Conservation (phyloP, 2,329 filamentous ascomycete genomes). For the Pezicula carpinea region DNA sequence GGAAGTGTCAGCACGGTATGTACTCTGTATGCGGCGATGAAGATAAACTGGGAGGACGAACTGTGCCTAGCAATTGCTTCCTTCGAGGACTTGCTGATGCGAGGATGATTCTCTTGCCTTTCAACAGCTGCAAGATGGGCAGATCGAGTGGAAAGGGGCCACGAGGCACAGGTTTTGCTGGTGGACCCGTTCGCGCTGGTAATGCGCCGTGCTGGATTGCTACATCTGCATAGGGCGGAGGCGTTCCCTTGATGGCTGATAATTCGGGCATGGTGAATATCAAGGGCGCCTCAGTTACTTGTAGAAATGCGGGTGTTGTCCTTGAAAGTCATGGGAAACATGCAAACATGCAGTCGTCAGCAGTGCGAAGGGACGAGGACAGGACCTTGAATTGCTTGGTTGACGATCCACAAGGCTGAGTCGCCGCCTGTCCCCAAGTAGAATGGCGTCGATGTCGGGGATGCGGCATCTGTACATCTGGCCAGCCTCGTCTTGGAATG, state of each 20-base stretch:
- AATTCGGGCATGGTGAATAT: not conserved
- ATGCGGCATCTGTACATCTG: too few relatives aligned
- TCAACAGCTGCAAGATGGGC: constrained; percentile 72
- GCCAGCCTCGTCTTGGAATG: too few relatives aligned
- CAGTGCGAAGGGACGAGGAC: too few relatives aligned
- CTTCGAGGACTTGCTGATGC: constrained; percentile 86
- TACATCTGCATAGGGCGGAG: constrained; percentile 23
- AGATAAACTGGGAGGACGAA: constrained; percentile 28
- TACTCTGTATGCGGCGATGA: not conserved
- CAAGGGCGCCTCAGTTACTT: too few relatives aligned
- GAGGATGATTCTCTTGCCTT: constrained; percentile 77
- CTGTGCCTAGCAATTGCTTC: constrained; percentile 72
- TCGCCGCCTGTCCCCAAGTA: too few relatives aligned
- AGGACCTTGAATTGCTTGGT: too few relatives aligned
- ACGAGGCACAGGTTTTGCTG: constrained; percentile 16
- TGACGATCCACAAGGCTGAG: too few relatives aligned
- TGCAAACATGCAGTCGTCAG: too few relatives aligned
- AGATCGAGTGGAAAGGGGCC: constrained; percentile 68
- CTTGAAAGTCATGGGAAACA: too few relatives aligned
- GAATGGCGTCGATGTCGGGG: too few relatives aligned
- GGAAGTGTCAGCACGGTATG: constrained; percentile 9
- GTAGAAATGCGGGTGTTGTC: too few relatives aligned
- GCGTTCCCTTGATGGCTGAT: constrained; percentile 2
- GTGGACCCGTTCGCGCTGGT: constrained; percentile 14
- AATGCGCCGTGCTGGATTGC: constrained; percentile 20